Evolutionary conservation across 495 filamentous ascomycete species (phyloP), one percentile per base, ranked within the genome.

Genomic region (Xylaria acuta): DNA sequence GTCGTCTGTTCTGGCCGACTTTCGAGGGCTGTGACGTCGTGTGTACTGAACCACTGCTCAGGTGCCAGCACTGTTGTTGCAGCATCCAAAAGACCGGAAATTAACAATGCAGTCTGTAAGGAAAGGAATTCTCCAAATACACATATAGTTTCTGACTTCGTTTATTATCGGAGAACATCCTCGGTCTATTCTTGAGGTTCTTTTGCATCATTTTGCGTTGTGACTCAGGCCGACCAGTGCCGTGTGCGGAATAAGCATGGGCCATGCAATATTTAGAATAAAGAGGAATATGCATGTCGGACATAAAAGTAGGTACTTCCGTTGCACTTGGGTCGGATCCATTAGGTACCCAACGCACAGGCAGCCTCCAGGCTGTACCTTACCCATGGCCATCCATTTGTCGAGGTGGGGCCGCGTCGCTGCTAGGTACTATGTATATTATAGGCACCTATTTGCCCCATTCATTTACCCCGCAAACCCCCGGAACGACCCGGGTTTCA

Each of bases 401-500:
- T 18, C 16, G 16, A 43, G 41, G 41, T 45, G 41, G 41, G n/a
- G n/a, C n/a, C n/a, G n/a, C n/a, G n/a, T n/a, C n/a, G 4, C 6
- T 16, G 40, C 12, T 41, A 43, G 12, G 40, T 43, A 43, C 41
- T n/a, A 11, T 41, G 14, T 41, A 11, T 41, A 36, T 2, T 16
- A 2, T 7, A 41, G 59, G 56, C n/a, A n/a, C n/a, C n/a, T 12
- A 38, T 8, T 34, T 18, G 62, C 6, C 60, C 40, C 16, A 47
- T 32, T 56, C 27, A 16, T 36, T 34, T 66, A 65, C 70, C 70
- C 69, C 70, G 70, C 70, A 72, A 71, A 72, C 20, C 36, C 62
- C 62, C 70, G 70, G 70, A 72, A 72, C 70, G 51, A 67, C 22
- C 70, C 70, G 70, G 70, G 47, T 49, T 56, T 49, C 40, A 66